These are phyloP conservation scores for Neckera pumila DNA, from an alignment of 225 moss, liverwort and hornwort species.

Conservation along the genomic window DNA sequence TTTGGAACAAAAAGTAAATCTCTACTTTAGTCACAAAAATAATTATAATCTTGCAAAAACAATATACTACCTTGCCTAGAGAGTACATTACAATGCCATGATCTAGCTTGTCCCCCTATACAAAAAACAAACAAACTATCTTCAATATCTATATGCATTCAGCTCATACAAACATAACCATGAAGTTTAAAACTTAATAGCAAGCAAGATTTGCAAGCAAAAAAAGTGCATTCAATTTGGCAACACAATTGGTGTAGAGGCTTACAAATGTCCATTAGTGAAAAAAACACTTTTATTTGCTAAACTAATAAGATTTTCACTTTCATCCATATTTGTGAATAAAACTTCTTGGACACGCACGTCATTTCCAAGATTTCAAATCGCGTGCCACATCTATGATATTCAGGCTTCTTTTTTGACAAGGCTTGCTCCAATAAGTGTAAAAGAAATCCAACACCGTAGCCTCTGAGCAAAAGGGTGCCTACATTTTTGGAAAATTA, in stretches of 20 bases:
- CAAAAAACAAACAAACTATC: not conserved
- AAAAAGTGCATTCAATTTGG: not conserved
- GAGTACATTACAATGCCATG: not conserved
- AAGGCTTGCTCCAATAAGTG: too few relatives aligned
- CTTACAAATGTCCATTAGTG: not conserved
- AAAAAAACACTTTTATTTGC: too few relatives aligned
- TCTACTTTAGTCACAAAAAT: not conserved
- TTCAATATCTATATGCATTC: not conserved
- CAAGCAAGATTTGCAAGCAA: not conserved
- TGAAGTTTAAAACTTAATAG: not conserved
- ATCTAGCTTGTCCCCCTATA: not conserved
- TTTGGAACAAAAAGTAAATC: too few relatives aligned
- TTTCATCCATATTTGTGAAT: too few relatives aligned
- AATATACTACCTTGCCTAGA: not conserved
- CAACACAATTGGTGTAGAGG: not conserved
- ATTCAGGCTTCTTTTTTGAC: too few relatives aligned
- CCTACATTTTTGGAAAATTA: too few relatives aligned
- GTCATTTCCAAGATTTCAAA: too few relatives aligned
- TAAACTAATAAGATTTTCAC: too few relatives aligned
- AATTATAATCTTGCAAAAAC: not conserved
- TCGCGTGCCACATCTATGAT: too few relatives aligned
- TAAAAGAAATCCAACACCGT: too few relatives aligned
- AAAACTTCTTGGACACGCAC: too few relatives aligned
- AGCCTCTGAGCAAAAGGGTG: too few relatives aligned
- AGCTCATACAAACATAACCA: fast-evolving